Percentiles rank a stretch among this genome's conserved stretches.
phyloP scores from a whole-genome alignment of 176 grass and related monocot genomes.

The Bothriochloa decipiens region DNA sequence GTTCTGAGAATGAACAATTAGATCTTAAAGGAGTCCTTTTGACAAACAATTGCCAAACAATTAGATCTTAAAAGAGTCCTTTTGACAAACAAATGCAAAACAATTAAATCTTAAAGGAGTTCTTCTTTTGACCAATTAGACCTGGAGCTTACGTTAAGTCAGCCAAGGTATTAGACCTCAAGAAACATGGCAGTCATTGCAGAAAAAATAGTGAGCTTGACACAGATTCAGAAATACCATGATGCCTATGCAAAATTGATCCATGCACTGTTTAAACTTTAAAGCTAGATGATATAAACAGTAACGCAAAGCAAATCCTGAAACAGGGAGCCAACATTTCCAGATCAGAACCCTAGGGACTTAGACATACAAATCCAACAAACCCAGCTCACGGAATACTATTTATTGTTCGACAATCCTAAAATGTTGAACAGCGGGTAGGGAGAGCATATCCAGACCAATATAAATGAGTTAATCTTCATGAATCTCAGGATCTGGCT shows the following conservation, averaged over 20 bases:
- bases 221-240: conserved; percentile 2
- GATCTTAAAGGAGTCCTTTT: no score
- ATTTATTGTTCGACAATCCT: background rate
- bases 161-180: background rate
- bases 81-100: conserved; percentile 5
- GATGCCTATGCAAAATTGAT: background rate
- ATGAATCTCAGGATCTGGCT: background rate
- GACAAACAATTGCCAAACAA: no score
- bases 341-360: background rate
- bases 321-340: background rate
- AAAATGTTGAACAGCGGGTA: background rate
- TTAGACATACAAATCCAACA: background rate
- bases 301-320: background rate
- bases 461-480: background rate
- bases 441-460: background rate
- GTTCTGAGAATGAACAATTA: conserved; percentile 57
- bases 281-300: background rate
- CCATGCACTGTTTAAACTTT: background rate
- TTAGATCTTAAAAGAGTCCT: no score
- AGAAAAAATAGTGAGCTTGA: background rate
- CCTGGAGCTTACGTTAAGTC: background rate
- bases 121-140: background rate
- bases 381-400: background rate
- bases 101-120: no score
- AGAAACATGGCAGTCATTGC: background rate